Base-by-base conservation (phyloP, 805 yeast genomes). In the Kodamaea kaohsiungensis region DNA sequence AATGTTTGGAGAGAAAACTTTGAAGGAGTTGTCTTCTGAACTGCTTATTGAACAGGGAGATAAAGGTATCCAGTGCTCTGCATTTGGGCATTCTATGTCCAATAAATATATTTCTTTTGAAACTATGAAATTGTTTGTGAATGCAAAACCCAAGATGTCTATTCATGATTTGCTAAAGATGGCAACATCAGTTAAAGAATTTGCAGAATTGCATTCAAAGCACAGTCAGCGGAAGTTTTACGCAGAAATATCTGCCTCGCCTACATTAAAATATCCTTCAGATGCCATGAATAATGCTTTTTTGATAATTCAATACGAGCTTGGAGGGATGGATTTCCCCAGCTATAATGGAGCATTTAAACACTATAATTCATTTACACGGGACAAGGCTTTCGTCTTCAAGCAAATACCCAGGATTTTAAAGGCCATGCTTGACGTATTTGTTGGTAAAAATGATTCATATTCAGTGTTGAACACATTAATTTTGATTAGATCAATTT, bases 301-400 rank as follows among this genome's bases (percentile, higher is more conserved):
- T 2, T 57, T 82, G 7, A 19, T 80, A 8, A 64, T 80, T 7
- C 85, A 83, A 56, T 77, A 70, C 61, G 85, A 81, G 50, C 65
- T 83, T 7, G 81, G 85, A 1, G 82, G 83, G 0, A 47, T 77
- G 3, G 82, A 78, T 25, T 77, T 65, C 51, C 85, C 86, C 0
- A 60, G 59, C 2, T 78, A 72, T 53, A 69, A 64, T 4, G 82
- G 79, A 0, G 69, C 82, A 1, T 49, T 56, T 27, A 75, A 73
- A 48, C 63, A 72, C 13, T 75, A 71, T 39, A 69, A 71, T 27
- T 60, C 73, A 1, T 73, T 83, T 56, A 59, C 68, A 6, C 74
- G 76, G 35, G 87, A 83, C 51, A 80, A 78, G 53, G 45, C 68
- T 10, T 58, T 65, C n/a, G 69, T 78, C 2, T 74, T 80, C 56